These are phyloP conservation scores for Ceratocystis ficicola DNA, from an alignment of 2,329 filamentous ascomycete genomes.

Conservation along the genomic window DNA sequence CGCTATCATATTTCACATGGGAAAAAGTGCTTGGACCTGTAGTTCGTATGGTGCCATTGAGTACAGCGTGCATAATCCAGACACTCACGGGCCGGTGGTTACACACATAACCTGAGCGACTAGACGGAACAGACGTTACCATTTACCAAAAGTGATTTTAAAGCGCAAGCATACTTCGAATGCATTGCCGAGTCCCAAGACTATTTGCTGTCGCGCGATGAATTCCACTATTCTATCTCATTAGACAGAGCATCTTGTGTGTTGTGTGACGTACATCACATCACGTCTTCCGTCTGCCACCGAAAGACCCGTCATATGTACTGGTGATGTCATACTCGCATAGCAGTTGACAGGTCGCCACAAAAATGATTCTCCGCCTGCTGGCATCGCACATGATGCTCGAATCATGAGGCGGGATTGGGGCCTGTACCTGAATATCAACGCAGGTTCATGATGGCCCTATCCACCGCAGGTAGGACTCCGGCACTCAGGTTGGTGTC, in stretches of 20 bases:
- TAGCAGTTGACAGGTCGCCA: not conserved
- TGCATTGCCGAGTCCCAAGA: not conserved
- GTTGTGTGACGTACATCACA: constrained; percentile 2
- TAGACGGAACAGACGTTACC: not conserved
- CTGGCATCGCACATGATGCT: not conserved
- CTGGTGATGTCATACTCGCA: constrained; percentile 2
- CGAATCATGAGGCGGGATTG: not conserved
- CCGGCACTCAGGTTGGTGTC: not conserved
- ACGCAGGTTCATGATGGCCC: not conserved
- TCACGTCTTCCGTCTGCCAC: not conserved
- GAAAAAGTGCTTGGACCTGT: not conserved
- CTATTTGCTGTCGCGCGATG: not conserved
- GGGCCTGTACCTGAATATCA: not conserved
- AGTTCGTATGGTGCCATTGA: not conserved
- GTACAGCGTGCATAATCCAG: not conserved
- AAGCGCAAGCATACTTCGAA: too few species aligned
- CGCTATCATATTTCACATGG: constrained; percentile 3
- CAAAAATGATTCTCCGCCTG: not conserved
- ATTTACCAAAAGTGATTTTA: not conserved
- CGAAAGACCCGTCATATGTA: not conserved
- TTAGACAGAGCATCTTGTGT: not conserved
- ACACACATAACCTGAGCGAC: not conserved
- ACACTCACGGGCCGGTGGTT: not conserved
- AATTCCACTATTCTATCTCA: not conserved
- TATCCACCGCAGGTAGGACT: not conserved